Percentiles rank a stretch among this genome's conserved stretches.
phyloP scores from a whole-genome alignment of 805 yeast genomes.

The Metschnikowia cerradonensis region DNA sequence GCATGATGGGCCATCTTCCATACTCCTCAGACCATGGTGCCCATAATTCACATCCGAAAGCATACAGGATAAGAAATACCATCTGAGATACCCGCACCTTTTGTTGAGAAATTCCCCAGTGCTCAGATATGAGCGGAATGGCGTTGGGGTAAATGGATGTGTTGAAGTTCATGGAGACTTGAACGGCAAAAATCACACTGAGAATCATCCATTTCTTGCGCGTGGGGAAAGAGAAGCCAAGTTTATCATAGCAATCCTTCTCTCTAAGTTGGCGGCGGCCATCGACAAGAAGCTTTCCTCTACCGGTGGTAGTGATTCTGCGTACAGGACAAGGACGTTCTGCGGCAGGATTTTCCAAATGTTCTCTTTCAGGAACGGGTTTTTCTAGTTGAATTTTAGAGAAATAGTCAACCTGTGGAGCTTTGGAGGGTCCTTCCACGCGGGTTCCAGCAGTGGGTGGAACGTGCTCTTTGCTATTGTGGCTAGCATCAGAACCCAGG shows the following conservation, averaged over 20 bases:
- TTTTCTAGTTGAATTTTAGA: conserved; percentile 3
- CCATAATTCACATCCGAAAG: conserved; percentile 33
- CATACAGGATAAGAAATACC: conserved; percentile 29
- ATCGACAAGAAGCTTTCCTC: conserved; percentile 21
- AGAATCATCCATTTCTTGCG: conserved; percentile 33
- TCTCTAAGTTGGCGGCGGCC: conserved; percentile 29
- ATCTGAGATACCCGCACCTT: conserved; percentile 26
- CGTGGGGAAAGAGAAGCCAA: conserved; percentile 31
- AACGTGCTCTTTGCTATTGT: not conserved
- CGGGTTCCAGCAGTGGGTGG: not conserved
- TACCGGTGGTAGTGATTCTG: conserved; percentile 10
- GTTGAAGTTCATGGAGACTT: conserved; percentile 41
- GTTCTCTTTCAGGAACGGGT: conserved; percentile 2
- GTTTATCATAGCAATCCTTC: conserved; percentile 32
- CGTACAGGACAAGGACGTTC: conserved; percentile 6
- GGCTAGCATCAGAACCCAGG: conserved; percentile 1
- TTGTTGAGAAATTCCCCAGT: conserved; percentile 21
- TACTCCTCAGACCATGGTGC: conserved; percentile 36
- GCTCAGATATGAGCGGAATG: conserved; percentile 20
- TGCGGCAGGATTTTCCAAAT: not conserved
- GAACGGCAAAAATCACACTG: conserved; percentile 35
- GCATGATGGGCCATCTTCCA: conserved; percentile 34
- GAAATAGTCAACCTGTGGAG: conserved; percentile 1
- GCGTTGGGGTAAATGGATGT: conserved; percentile 31
- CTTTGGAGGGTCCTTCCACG: not conserved